Evolutionary conservation across 1,284 basidiomycete genomes (phyloP).

Genomic region (Trametes polyzona): DNA sequence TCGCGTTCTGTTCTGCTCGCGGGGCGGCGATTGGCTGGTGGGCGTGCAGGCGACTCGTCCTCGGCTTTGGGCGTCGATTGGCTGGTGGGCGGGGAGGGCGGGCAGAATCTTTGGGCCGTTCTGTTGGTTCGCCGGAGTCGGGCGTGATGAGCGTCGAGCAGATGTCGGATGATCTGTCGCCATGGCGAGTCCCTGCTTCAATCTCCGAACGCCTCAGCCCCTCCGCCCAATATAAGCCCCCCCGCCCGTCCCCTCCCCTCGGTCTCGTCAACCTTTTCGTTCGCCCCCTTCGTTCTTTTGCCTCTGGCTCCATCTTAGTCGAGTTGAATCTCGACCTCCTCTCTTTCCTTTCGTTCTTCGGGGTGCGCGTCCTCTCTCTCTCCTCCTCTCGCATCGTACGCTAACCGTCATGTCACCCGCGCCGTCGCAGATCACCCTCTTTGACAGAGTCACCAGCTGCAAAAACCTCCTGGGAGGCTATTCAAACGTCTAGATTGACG

Average conservation of each 20-base stretch:
- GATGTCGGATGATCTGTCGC: slow-evolving; percentile 34
- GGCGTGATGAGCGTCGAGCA: slow-evolving; percentile 20
- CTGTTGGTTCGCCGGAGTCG: slow-evolving; percentile 12
- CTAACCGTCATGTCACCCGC: background rate
- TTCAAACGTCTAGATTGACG: slow-evolving; percentile 37
- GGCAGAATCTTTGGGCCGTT: slow-evolving; percentile 2
- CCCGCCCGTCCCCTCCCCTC: slow-evolving; percentile 27
- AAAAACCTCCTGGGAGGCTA: slow-evolving; percentile 61
- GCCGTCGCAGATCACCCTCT: slow-evolving; percentile 61
- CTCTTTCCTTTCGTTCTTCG: slow-evolving; percentile 53
- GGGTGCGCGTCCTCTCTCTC: slow-evolving; percentile 33
- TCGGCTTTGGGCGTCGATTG: slow-evolving; percentile 13
- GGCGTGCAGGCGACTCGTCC: background rate
- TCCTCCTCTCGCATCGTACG: slow-evolving; percentile 2
- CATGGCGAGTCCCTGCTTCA: slow-evolving; percentile 28
- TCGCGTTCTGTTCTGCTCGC: background rate
- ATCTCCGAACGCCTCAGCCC: slow-evolving; percentile 15
- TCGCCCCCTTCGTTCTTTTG: slow-evolving; percentile 44
- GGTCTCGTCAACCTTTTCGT: slow-evolving; percentile 34
- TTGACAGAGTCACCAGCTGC: slow-evolving; percentile 66
- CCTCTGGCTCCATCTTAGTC: slow-evolving; percentile 50
- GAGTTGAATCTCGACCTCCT: slow-evolving; percentile 64
- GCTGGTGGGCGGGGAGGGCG: slow-evolving; percentile 5
- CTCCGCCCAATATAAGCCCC: slow-evolving; percentile 22
- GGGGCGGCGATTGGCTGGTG: slow-evolving; percentile 1